These are phyloP conservation scores for Cicer pinnatifidum DNA, from an alignment of 306 rosid species.

Conservation along the genomic window DNA sequence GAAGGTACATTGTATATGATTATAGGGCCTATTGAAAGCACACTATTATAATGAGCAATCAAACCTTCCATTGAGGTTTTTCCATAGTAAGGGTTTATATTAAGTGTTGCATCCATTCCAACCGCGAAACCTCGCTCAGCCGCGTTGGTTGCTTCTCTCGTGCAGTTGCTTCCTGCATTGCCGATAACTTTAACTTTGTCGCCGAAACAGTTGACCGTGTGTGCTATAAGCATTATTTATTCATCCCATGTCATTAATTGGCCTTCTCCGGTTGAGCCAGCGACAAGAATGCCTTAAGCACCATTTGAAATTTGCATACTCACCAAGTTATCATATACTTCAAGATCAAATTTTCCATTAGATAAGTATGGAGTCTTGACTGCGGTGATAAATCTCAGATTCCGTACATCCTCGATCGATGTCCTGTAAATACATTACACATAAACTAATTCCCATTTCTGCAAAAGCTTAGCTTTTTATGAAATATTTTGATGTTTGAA, in stretches of 20 bases:
- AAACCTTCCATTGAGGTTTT: slow-evolving; percentile 78
- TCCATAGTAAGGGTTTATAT: slow-evolving; percentile 87
- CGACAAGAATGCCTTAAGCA: slow-evolving; percentile 73
- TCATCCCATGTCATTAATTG: slow-evolving; percentile 16
- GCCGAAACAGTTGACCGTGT: slow-evolving; percentile 69
- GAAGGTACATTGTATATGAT: slow-evolving; percentile 77
- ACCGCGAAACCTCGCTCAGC: slow-evolving; percentile 83
- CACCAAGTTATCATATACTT: slow-evolving; percentile 78
- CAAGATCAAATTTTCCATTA: slow-evolving; percentile 78
- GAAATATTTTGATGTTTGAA: background rate
- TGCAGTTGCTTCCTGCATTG: slow-evolving; percentile 82
- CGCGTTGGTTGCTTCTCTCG: slow-evolving; percentile 83
- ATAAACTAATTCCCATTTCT: slow-evolving; percentile 43
- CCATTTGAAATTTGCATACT: slow-evolving; percentile 67
- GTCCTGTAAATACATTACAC: slow-evolving; percentile 59
- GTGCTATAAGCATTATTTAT: slow-evolving; percentile 11
- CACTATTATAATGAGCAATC: slow-evolving; percentile 66
- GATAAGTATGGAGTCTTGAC: slow-evolving; percentile 86
- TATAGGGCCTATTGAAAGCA: slow-evolving; percentile 74
- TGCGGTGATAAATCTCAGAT: slow-evolving; percentile 77
- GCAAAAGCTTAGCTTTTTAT: background rate
- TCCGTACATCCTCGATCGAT: slow-evolving; percentile 61
- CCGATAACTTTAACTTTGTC: slow-evolving; percentile 75
- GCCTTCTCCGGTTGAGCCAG: slow-evolving; percentile 87
- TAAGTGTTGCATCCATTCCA: slow-evolving; percentile 91